Percentiles rank a stretch among this genome's conserved stretches.
Conservation (phyloP, 495 filamentous ascomycete genomes). For the Bathelium albidoporum region DNA sequence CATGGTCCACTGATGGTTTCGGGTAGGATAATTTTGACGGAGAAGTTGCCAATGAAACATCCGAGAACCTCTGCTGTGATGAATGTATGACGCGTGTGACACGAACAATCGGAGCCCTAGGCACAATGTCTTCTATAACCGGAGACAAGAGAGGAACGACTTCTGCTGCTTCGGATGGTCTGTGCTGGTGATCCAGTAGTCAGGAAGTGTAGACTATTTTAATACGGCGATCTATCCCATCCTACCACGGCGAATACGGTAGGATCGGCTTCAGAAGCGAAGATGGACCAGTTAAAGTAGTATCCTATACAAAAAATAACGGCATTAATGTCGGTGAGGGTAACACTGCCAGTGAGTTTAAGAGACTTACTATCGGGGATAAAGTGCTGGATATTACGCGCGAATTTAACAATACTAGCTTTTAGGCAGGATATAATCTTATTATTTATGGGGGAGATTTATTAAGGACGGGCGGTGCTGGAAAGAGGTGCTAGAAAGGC, state of each 20-base stretch:
- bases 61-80: no score
- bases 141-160: no score
- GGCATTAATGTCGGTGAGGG: slow-evolving; percentile 8
- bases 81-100: no score
- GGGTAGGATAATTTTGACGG: no score
- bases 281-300: slow-evolving; percentile 5
- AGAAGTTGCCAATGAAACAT: no score
- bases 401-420: not conserved
- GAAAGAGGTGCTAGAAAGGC: not conserved
- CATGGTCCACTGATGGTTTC: no score
- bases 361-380: slow-evolving; percentile 1
- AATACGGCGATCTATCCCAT: not conserved
- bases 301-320: slow-evolving; percentile 15
- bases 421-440: slow-evolving; percentile 2
- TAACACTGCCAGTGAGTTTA: slow-evolving; percentile 8
- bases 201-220: slow-evolving; percentile 6
- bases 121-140: no score
- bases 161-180: no score
- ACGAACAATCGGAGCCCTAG: no score
- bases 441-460: not conserved
- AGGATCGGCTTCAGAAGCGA: slow-evolving; percentile 6
- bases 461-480: not conserved
- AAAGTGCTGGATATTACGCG: slow-evolving; percentile 1
- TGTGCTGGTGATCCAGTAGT: no score
- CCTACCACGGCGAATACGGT: not conserved